phyloP scores from a whole-genome alignment of 2,329 filamentous ascomycete genomes.

The Talaromyces rugulosus region DNA sequence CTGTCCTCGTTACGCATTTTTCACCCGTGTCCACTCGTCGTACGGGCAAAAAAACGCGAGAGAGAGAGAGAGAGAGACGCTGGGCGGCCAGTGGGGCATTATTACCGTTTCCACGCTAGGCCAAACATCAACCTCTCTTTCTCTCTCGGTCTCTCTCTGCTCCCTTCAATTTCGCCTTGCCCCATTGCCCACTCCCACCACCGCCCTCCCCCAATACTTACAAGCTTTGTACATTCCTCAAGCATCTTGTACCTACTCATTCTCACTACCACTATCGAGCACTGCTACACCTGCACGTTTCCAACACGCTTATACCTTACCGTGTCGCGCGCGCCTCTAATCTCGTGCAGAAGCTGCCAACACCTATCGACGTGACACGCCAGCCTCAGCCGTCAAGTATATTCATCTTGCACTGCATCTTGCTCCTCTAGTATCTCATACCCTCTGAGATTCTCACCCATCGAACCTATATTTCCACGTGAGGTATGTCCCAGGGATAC shows the following conservation, averaged over 20 bases:
- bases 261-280: conserved; percentile 2
- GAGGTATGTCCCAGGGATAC: conserved; percentile 30
- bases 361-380: background rate
- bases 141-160: conserved; percentile 17
- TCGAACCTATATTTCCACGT: conserved; percentile 27
- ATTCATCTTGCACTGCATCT: conserved; percentile 6
- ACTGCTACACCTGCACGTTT: background rate
- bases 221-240: conserved; percentile 11
- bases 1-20: background rate
- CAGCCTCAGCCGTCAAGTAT: conserved; percentile 10
- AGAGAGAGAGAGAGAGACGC: background rate
- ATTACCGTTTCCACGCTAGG: conserved; percentile 35
- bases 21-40: background rate
- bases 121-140: conserved; percentile 36
- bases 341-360: conserved; percentile 7
- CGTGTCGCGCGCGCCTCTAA: conserved; percentile 10
- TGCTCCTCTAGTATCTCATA: conserved; percentile 17
- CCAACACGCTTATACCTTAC: conserved; percentile 9
- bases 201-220: conserved; percentile 9
- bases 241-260: conserved; percentile 9
- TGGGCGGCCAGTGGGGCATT: conserved; percentile 31
- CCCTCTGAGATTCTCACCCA: conserved; percentile 17
- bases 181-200: background rate
- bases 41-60: conserved; percentile 8
- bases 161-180: conserved; percentile 24